Evolutionary conservation across 2,329 filamentous ascomycete genomes (phyloP), one percentile per base, ranked within the genome.

Genomic region (Cadophora sp.): DNA sequence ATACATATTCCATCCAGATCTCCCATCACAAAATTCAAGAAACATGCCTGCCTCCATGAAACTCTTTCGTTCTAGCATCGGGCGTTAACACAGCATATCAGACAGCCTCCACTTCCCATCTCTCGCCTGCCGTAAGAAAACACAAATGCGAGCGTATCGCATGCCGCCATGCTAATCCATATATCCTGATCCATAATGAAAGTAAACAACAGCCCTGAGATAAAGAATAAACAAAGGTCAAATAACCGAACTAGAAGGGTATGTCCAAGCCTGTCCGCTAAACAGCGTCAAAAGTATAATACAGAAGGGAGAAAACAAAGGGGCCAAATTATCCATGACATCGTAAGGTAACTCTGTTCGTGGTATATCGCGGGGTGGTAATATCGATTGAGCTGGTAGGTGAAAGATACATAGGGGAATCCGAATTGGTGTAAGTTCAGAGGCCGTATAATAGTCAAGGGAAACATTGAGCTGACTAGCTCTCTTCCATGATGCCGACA

Each of bases 401-500:
- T 12, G 24, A 31, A 51, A 40, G 24, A 55, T 40, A 53, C 31
- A 53, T 40, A 63, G n/a, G 61, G 51, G n/a, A 37, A 12, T 55
- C 48, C 31, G 61, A 43, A 1, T 53, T 12, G 61, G 24, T 29
- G 61, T 53, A 31, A 19, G 48, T 12, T 14, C 22, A 29, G 27
- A n/a, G 43, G 19, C 6, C 40, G 26, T 16, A 12, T 46, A n/a
- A n/a, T 12, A 16, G 8, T 26, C 16, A 24, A 12, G 19, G 31
- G 22, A 24, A 31, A 24, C 24, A 37, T 11, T 4, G 27, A 24
- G 22, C 51, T 31, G 19, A 37, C 69, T 71, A 77, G 61, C 72
- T 75, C 67, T 78, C 76, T 68, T 78, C 76, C 68, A 73, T 76
- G 46, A 78, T 78, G 8, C 76, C 76, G 34, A 72, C 73, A 53